Percentiles rank a stretch among this genome's conserved stretches.
phyloP scores from a whole-genome alignment of 345 rosid species.

The Kernera saxatilis region DNA sequence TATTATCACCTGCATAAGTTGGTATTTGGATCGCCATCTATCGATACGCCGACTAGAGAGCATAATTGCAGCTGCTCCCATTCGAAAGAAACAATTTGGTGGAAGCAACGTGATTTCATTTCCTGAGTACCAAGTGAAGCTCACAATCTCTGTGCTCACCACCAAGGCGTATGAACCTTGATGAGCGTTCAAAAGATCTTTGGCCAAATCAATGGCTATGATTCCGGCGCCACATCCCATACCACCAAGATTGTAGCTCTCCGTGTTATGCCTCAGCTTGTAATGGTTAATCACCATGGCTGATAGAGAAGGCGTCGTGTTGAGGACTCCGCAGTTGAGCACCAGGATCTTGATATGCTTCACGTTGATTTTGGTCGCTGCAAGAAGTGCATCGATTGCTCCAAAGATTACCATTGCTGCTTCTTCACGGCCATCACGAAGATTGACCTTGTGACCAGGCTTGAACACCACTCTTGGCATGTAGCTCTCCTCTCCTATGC shows the following conservation, averaged over 20 bases:
- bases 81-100: constrained; percentile 66
- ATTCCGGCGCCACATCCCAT: constrained; percentile 83
- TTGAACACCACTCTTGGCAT: constrained; percentile 51
- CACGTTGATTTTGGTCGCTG: constrained; percentile 42
- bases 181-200: constrained; percentile 47
- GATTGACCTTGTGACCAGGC: constrained; percentile 34
- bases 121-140: constrained; percentile 57
- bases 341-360: constrained; percentile 52
- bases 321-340: constrained; percentile 64
- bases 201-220: constrained; percentile 60
- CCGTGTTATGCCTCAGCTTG: constrained; percentile 54
- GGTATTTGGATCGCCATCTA: constrained; percentile 53
- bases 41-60: constrained; percentile 56
- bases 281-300: constrained; percentile 71
- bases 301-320: constrained; percentile 62
- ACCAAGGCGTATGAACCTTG: constrained; percentile 57
- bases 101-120: constrained; percentile 53
- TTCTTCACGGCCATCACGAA: constrained; percentile 61
- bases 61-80: constrained; percentile 70
- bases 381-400: constrained; percentile 53
- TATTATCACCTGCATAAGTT: constrained; percentile 43
- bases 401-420: constrained; percentile 65
- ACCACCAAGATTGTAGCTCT: constrained; percentile 73
- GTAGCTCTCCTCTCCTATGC: constrained; percentile 70
- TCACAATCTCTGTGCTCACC: constrained; percentile 62